These are phyloP conservation scores for Pugionium dolabratum DNA, from an alignment of 345 rosid species.

Conservation along the genomic window DNA sequence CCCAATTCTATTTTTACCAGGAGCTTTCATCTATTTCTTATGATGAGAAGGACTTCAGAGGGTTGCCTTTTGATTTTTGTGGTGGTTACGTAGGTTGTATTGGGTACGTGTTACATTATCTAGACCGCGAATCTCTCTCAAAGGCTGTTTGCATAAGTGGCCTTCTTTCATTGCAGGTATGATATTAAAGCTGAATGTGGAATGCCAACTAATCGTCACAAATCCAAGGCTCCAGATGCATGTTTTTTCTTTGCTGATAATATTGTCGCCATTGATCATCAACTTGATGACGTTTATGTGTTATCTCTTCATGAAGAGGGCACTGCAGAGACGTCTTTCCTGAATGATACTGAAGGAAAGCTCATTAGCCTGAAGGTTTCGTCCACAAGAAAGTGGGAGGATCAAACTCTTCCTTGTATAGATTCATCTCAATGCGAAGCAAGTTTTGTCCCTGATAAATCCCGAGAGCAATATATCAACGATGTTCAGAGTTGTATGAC, in stretches of 20 bases:
- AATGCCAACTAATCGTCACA: slow-evolving; percentile 60
- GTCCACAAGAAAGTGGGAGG: slow-evolving; percentile 32
- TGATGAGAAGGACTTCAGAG: slow-evolving; percentile 70
- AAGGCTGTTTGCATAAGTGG: not conserved
- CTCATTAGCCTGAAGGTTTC: slow-evolving; percentile 50
- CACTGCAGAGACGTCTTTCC: slow-evolving; percentile 47
- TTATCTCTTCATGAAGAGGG: slow-evolving; percentile 59
- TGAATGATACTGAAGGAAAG: slow-evolving; percentile 67
- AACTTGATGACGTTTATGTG: slow-evolving; percentile 64
- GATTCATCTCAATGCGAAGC: slow-evolving; percentile 33
- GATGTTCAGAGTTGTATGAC: slow-evolving; percentile 71
- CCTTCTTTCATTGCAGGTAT: slow-evolving; percentile 54
- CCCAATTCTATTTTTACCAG: slow-evolving; percentile 42
- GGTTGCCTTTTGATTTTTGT: slow-evolving; percentile 81
- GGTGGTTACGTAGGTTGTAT: slow-evolving; percentile 95
- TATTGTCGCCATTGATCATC: slow-evolving; percentile 73
- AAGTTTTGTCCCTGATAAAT: slow-evolving; percentile 63
- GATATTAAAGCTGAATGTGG: slow-evolving; percentile 94
- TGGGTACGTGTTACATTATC: slow-evolving; percentile 59
- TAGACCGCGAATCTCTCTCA: slow-evolving; percentile 12
- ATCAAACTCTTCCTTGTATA: slow-evolving; percentile 35
- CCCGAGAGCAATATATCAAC: slow-evolving; percentile 60
- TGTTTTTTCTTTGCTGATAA: slow-evolving; percentile 89
- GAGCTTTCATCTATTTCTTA: slow-evolving; percentile 68
- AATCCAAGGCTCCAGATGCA: slow-evolving; percentile 87